phyloP scores from a whole-genome alignment of 345 rosid species.

The Brassica incana region DNA sequence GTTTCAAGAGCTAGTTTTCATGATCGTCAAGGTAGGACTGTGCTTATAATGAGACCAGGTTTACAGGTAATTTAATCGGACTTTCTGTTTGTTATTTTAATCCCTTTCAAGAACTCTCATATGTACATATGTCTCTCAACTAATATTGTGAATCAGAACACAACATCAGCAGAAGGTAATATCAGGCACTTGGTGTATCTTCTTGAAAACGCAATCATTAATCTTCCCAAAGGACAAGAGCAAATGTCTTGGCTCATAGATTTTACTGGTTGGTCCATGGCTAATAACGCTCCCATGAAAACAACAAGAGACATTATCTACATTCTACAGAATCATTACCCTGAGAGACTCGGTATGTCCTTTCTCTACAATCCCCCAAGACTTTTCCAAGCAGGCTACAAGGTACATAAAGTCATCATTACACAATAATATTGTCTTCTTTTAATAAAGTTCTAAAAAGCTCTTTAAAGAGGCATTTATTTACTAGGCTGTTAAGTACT shows the following conservation, averaged over 20 bases:
- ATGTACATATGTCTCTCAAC: not conserved
- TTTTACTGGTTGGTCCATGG: slow-evolving; percentile 83
- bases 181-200: slow-evolving; percentile 82
- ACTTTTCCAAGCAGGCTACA: slow-evolving; percentile 82
- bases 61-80: slow-evolving; percentile 53
- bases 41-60: slow-evolving; percentile 93
- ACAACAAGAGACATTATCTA: slow-evolving; percentile 69
- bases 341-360: slow-evolving; percentile 79
- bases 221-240: slow-evolving; percentile 81
- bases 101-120: not conserved
- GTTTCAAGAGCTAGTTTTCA: slow-evolving; percentile 74
- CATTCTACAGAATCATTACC: slow-evolving; percentile 84
- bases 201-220: slow-evolving; percentile 78
- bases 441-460: not conserved
- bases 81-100: not conserved
- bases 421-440: not conserved
- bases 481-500: slow-evolving; percentile 62
- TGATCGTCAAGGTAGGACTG: slow-evolving; percentile 74
- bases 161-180: slow-evolving; percentile 67
- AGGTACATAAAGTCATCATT: slow-evolving; percentile 43
- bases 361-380: slow-evolving; percentile 89
- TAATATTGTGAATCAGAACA: slow-evolving; percentile 51
- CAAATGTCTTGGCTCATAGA: slow-evolving; percentile 92
- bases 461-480: not conserved
- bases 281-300: slow-evolving; percentile 44